Conservation (phyloP, 306 rosid genomes). For the Casuarina glauca region DNA sequence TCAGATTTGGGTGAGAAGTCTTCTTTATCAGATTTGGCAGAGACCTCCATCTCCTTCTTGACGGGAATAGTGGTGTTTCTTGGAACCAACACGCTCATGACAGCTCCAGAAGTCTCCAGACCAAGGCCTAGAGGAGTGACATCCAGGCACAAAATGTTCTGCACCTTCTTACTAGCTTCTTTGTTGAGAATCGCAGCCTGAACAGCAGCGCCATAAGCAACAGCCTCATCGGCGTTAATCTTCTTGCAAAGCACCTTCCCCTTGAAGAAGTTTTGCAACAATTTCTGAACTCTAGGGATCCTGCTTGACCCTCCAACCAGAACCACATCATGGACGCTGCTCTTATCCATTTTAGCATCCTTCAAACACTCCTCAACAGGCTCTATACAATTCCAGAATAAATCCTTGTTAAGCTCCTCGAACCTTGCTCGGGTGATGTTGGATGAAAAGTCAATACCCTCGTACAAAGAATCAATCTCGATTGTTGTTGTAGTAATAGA, state of each 20-base stretch:
- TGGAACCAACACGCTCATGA: neutral
- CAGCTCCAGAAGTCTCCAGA: neutral
- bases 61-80: constrained; percentile 1
- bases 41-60: constrained; percentile 12
- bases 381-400: constrained; percentile 39
- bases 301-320: constrained; percentile 44
- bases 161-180: constrained; percentile 15
- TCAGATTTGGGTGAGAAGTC: constrained; percentile 39
- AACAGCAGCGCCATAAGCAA: constrained; percentile 42
- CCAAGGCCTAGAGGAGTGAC: constrained; percentile 4
- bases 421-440: constrained; percentile 34
- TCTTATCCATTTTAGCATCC: constrained; percentile 39
- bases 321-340: constrained; percentile 36
- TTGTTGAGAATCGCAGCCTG: constrained; percentile 40
- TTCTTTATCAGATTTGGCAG: constrained; percentile 37
- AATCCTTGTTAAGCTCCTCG: constrained; percentile 42
- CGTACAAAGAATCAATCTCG: constrained; percentile 38
- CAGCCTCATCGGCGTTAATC: constrained; percentile 47
- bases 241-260: constrained; percentile 45
- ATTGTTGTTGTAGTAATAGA: constrained; percentile 39
- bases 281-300: constrained; percentile 40
- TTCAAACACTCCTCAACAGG: constrained; percentile 39
- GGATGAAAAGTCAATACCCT: constrained; percentile 36
- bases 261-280: constrained; percentile 37
- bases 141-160: neutral